phyloP scores from a whole-genome alignment of 306 rosid species.

The Trifolium fragiferum region DNA sequence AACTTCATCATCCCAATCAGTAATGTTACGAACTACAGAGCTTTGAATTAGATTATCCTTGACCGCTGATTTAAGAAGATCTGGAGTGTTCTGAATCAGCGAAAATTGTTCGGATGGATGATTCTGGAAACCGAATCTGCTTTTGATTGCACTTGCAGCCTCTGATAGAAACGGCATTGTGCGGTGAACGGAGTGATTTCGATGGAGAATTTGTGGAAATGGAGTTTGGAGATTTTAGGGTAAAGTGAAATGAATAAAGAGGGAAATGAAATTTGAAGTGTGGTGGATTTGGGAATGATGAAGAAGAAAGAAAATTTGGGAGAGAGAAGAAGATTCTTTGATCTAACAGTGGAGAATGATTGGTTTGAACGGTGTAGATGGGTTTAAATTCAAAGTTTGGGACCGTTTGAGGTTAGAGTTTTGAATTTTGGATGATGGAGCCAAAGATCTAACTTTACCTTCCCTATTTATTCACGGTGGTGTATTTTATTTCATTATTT shows the following conservation, averaged over 20 bases:
- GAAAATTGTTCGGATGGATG: slow-evolving; percentile 57
- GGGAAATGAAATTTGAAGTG: background rate
- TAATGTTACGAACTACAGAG: slow-evolving; percentile 61
- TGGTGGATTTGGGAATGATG: background rate
- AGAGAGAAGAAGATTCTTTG: slow-evolving; percentile 39
- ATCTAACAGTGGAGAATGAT: slow-evolving; percentile 44
- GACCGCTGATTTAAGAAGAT: slow-evolving; percentile 62
- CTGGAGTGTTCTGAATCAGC: slow-evolving; percentile 67
- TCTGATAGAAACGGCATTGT: slow-evolving; percentile 83
- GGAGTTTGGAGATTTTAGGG: slow-evolving; percentile 11
- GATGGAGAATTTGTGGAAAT: background rate
- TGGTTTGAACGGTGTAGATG: slow-evolving; percentile 52
- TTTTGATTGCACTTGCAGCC: slow-evolving; percentile 84
- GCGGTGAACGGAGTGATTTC: background rate
- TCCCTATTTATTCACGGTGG: background rate
- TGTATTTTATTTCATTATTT: background rate
- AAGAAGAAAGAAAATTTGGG: background rate
- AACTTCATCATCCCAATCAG: slow-evolving; percentile 56
- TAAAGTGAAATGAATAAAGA: background rate
- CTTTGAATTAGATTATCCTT: slow-evolving; percentile 50
- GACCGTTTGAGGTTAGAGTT: slow-evolving; percentile 58
- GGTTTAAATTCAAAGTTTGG: slow-evolving; percentile 38
- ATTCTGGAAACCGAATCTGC: slow-evolving; percentile 81
- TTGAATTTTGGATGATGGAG: slow-evolving; percentile 51
- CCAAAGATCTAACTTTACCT: slow-evolving; percentile 35